Conservation (phyloP, 202 grass and related monocot species). For the Bolboschoenoplectus hybrid region DNA sequence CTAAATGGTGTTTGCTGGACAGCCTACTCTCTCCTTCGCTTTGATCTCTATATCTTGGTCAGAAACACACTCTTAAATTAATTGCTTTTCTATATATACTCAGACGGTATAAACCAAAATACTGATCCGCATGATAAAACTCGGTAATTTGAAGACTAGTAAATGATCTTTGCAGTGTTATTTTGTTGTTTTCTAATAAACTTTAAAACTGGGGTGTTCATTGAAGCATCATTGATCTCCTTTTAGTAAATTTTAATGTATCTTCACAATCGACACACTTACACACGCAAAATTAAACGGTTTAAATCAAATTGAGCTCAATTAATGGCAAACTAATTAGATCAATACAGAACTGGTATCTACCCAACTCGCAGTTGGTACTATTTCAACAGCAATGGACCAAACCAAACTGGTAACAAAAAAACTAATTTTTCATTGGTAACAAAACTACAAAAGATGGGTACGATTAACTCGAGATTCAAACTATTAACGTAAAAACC, state of each 20-base stretch:
- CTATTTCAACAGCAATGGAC: not conserved
- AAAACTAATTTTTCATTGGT: not conserved
- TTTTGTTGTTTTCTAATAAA: not conserved
- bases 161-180: not conserved
- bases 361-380: not conserved
- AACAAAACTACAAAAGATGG: too few relatives aligned
- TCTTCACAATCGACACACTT: too few relatives aligned
- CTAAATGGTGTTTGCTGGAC: conserved; percentile 70
- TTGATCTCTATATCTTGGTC: conserved; percentile 60
- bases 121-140: not conserved
- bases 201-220: not conserved
- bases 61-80: conserved; percentile 13
- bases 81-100: not conserved
- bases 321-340: too few relatives aligned
- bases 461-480: too few relatives aligned
- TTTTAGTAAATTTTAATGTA: not conserved
- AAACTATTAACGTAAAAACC: too few relatives aligned
- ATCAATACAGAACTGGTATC: not conserved
- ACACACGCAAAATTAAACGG: not conserved
- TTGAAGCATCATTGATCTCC: not conserved
- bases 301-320: not conserved
- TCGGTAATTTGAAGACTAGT: not conserved
- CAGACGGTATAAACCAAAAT: not conserved
- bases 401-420: not conserved
- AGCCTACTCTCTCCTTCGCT: conserved; percentile 56